A percentile compares a stretch with the other conserved stretches of the same genome.
These are phyloP conservation scores for Auricularia cornea DNA, from an alignment of 768 basidiomycete genomes.

Conservation along the genomic window DNA sequence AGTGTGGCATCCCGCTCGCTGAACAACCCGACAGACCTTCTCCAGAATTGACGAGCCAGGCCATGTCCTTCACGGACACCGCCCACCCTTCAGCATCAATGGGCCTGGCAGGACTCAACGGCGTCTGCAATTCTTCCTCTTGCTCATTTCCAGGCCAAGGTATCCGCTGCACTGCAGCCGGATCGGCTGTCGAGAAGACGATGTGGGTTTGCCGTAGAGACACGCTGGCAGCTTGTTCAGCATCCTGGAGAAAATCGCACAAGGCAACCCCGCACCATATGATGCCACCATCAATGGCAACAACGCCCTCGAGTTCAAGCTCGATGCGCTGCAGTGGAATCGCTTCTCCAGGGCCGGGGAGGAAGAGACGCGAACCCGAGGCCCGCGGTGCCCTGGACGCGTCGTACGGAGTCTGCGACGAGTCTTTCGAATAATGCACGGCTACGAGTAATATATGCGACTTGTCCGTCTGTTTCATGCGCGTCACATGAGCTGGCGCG, in stretches of 20 bases:
- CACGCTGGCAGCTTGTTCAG: conserved; percentile 37
- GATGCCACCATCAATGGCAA: conserved; percentile 66
- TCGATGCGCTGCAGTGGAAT: conserved; percentile 57
- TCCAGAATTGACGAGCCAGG: background rate
- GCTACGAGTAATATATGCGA: conserved; percentile 73
- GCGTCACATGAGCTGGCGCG: background rate
- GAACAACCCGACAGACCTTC: background rate
- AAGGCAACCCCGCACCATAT: conserved; percentile 42
- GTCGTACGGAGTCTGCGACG: conserved; percentile 48
- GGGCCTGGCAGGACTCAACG: background rate
- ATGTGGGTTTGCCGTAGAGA: conserved; percentile 66
- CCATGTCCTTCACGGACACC: background rate
- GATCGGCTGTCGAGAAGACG: conserved; percentile 63
- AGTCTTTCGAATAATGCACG: conserved; percentile 40
- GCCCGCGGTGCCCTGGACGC: conserved; percentile 43
- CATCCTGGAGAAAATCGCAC: background rate
- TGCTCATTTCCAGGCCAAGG: conserved; percentile 55
- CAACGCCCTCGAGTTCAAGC: conserved; percentile 72
- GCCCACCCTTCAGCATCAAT: background rate
- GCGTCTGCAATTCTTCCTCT: conserved; percentile 23
- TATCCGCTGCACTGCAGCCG: conserved; percentile 72
- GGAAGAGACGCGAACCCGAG: conserved; percentile 60
- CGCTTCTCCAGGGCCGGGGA: conserved; percentile 76
- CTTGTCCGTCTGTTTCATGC: conserved; percentile 52
- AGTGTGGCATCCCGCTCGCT: background rate